Percentiles rank a stretch among this genome's conserved stretches.
Conservation (phyloP, 148 eudicot species). For the Amaranthus hypochondriacus region DNA sequence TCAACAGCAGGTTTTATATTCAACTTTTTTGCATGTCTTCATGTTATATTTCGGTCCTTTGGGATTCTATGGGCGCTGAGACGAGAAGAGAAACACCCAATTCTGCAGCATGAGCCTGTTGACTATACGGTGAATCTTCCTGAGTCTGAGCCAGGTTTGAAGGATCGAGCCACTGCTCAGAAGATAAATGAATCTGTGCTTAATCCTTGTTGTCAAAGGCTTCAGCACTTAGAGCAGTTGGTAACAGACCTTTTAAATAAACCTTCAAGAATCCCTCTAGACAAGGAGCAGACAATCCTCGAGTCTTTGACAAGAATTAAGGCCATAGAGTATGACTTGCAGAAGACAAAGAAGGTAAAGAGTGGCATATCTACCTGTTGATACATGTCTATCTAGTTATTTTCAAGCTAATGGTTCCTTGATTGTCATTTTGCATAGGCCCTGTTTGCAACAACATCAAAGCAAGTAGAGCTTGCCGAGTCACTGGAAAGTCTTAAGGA, state of each 20-base stretch:
- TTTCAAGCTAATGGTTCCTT: constrained; percentile 1
- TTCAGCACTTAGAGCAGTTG: constrained; percentile 61
- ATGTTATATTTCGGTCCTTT: constrained; percentile 32
- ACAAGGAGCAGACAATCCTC: constrained; percentile 69
- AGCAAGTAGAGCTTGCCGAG: constrained; percentile 86
- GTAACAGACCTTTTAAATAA: constrained; percentile 67
- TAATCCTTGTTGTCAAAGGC: constrained; percentile 69
- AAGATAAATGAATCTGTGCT: constrained; percentile 41
- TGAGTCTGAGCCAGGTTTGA: constrained; percentile 34
- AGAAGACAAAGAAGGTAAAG: constrained; percentile 82
- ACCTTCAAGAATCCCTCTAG: constrained; percentile 75
- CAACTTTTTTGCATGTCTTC: constrained; percentile 51
- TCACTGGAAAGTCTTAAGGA: constrained; percentile 73
- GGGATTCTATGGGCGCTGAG: constrained; percentile 35
- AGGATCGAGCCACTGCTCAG: constrained; percentile 20
- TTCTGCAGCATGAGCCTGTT: constrained; percentile 24
- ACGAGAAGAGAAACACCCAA: constrained; percentile 25
- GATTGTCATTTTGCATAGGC: constrained; percentile 33
- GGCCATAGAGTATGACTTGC: constrained; percentile 85
- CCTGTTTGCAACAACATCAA: constrained; percentile 79
- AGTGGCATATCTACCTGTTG: not conserved
- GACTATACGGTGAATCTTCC: constrained; percentile 15
- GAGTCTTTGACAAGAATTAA: constrained; percentile 81
- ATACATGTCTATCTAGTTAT: not conserved
- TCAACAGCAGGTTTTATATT: constrained; percentile 37